Base-by-base conservation (phyloP, 331 rosid species). In the Pyracantha coccinea region DNA sequence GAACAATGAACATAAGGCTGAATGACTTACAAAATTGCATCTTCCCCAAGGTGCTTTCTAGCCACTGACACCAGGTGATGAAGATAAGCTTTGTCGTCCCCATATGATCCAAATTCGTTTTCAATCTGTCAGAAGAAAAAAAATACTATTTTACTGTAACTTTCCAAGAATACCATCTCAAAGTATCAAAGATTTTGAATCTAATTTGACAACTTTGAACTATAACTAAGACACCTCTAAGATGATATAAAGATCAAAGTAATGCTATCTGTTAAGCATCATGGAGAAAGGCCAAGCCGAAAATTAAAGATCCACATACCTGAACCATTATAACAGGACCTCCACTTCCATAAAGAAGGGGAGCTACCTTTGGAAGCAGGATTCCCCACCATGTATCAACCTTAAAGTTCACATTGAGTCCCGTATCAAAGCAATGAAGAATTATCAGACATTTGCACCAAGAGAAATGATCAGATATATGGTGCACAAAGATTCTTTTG, bases 281-380 rank as follows among this genome's bases (percentile, higher is more conserved):
- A 57, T n/a, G 8, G 38, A 72, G 35, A 66, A 15, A 10, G 24
- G n/a, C 41, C 27, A 52, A 4, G 31, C 50, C 3, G 20, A 66
- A 72, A 20, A 28, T 44, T 63, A 31, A 65, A 69, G 70, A 60
- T 63, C 71, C 64, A 73, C 90, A 72, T 71, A 94, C 97, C 95
- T 94, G 99, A 82, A 92, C 93, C 97, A 94, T 94, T 86, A 94
- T 82, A 58, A 94, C 82, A 64, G 97, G 96, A 66, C 99, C 96
- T 62, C 96, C 93, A 53, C 86, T 94, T 67, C 66, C 85, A 76
- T 91, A 91, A 50, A 91, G 91, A 75, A 88, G 87, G 55, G 99
- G 93, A 79, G 83, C 83, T 72, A 94, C 72, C 75, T 77, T 90
- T 13, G 96, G 99, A 85, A 94, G 96, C 77, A 94, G 78, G 74